Evolutionary conservation across 2,329 filamentous ascomycete genomes (phyloP).

Genomic region (Ophiosphaerella korrae): DNA sequence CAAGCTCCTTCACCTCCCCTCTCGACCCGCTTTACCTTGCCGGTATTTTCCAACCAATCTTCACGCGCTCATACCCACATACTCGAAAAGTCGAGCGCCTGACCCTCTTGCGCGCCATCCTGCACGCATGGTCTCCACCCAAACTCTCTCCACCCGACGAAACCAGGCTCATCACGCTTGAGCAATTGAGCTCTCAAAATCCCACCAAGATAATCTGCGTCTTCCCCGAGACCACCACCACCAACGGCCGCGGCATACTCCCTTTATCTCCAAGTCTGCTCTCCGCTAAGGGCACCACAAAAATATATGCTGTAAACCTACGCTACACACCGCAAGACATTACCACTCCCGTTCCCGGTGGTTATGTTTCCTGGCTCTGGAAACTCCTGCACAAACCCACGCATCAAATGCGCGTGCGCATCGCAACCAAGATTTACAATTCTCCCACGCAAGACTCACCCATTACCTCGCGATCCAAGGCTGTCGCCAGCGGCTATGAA

Average conservation of each 20-base stretch:
- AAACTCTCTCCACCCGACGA: conserved; percentile 40
- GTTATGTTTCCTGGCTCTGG: conserved; percentile 79
- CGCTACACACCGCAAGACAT: conserved; percentile 88
- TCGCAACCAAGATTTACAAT: conserved; percentile 73
- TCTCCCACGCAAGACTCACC: conserved; percentile 29
- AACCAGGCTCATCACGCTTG: conserved; percentile 44
- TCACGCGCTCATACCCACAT: conserved; percentile 81
- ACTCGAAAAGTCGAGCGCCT: conserved; percentile 76
- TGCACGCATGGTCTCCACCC: conserved; percentile 71
- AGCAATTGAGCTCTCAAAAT: conserved; percentile 65
- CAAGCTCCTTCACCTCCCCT: conserved; percentile 88
- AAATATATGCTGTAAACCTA: conserved; percentile 88
- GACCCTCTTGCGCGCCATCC: conserved; percentile 75
- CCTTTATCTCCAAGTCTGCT: conserved; percentile 80
- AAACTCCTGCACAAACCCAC: conserved; percentile 81
- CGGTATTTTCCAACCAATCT: conserved; percentile 94
- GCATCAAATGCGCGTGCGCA: conserved; percentile 87
- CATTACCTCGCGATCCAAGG: conserved; percentile 3
- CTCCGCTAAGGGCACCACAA: conserved; percentile 67
- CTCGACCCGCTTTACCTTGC: conserved; percentile 93
- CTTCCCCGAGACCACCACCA: conserved; percentile 93
- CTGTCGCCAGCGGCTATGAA: conserved; percentile 31
- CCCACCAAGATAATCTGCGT: conserved; percentile 79
- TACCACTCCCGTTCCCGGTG: conserved; percentile 83
- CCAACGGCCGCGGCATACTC: conserved; percentile 88